Percentiles rank a stretch among this genome's conserved stretches.
These are phyloP conservation scores for Amanita fuliginea DNA, from an alignment of 768 basidiomycete species.

Conservation along the genomic window DNA sequence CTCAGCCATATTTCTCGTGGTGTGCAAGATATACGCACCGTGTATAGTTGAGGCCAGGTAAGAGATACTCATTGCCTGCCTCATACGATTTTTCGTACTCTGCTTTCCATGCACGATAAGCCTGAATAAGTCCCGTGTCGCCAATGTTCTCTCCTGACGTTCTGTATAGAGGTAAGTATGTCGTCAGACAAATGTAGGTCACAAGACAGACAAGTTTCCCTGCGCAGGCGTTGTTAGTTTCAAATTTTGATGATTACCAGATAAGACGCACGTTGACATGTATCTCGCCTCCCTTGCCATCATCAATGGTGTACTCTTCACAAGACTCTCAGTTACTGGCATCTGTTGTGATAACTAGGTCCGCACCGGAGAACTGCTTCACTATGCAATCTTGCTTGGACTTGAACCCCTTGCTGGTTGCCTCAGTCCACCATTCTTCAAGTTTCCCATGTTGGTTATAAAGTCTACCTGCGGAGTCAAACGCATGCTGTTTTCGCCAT, in stretches of 20 bases:
- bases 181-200: background rate
- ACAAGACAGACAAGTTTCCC: slow-evolving; percentile 58
- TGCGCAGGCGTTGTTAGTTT: slow-evolving; percentile 14
- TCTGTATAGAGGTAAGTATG: slow-evolving; percentile 24
- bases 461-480: slow-evolving; percentile 80
- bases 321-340: slow-evolving; percentile 6
- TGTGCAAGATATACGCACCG: slow-evolving; percentile 28
- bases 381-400: slow-evolving; percentile 79
- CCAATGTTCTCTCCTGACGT: slow-evolving; percentile 92
- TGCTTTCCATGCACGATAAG: slow-evolving; percentile 85
- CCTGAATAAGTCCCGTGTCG: slow-evolving; percentile 75
- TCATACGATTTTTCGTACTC: slow-evolving; percentile 52
- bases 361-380: slow-evolving; percentile 80
- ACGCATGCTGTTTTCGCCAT: slow-evolving; percentile 53
- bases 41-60: slow-evolving; percentile 74
- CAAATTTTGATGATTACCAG: background rate
- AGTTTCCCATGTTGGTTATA: slow-evolving; percentile 88
- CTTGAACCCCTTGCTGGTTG: slow-evolving; percentile 76
- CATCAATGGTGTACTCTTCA: slow-evolving; percentile 61
- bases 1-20: background rate
- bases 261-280: slow-evolving; percentile 64
- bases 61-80: slow-evolving; percentile 54
- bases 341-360: background rate
- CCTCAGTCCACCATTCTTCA: slow-evolving; percentile 89
- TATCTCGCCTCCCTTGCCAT: slow-evolving; percentile 74